A percentile compares a stretch with the other conserved stretches of the same genome.
Conservation (phyloP, 2,329 filamentous ascomycete genomes). For the Didymellaceae sp. region DNA sequence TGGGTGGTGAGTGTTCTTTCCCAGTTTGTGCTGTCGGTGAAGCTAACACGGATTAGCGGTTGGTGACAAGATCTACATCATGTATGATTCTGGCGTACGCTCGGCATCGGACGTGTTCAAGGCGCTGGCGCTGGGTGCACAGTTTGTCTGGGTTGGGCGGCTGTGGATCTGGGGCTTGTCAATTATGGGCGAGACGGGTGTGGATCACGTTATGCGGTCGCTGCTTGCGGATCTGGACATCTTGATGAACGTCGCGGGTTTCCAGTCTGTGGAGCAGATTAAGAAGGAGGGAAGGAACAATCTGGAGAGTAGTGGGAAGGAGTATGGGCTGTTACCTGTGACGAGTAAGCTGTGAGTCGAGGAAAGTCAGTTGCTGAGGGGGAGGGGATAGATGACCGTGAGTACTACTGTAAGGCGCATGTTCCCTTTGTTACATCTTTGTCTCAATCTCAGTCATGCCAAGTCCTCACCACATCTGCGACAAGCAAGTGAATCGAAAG, state of each 20-base stretch:
- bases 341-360: constrained; percentile 31
- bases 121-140: constrained; percentile 66
- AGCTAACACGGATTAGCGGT: constrained; percentile 45
- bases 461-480: no score
- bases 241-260: constrained; percentile 65
- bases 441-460: no score
- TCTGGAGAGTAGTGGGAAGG: constrained; percentile 35
- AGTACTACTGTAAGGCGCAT: no score
- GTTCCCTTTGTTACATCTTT: no score
- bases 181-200: constrained; percentile 66
- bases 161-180: constrained; percentile 67
- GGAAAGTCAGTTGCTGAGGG: background rate
- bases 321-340: constrained; percentile 30
- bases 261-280: constrained; percentile 61
- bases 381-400: background rate
- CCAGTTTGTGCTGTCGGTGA: no score
- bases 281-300: constrained; percentile 41
- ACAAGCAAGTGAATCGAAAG: constrained; percentile 13
- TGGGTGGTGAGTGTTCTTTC: constrained; percentile 55
- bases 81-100: constrained; percentile 67
- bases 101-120: constrained; percentile 66
- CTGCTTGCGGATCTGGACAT: constrained; percentile 69
- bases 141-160: constrained; percentile 67
- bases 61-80: constrained; percentile 60
- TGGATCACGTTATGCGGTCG: constrained; percentile 67